Conservation (phyloP, 257 asterid genomes). For the Perilla frutescens region DNA sequence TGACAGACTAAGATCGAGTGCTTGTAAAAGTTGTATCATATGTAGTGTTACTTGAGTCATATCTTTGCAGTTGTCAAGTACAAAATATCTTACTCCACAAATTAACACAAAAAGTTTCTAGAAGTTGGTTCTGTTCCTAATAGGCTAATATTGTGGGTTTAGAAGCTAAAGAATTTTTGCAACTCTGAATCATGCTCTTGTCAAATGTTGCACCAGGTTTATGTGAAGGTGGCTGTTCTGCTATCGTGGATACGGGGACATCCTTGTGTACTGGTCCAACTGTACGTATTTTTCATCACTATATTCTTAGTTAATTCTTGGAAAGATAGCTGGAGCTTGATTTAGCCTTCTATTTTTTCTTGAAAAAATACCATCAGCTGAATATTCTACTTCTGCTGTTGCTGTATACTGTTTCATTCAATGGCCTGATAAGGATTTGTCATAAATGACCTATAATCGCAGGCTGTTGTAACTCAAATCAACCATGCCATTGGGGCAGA, state of each 20-base stretch:
- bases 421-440: slow-evolving; percentile 16
- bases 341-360: not conserved
- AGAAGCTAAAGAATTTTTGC: not conserved
- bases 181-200: slow-evolving; percentile 2
- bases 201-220: slow-evolving; percentile 53
- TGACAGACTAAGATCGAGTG: slow-evolving; percentile 7
- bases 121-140: slow-evolving; percentile 1
- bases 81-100: not conserved
- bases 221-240: slow-evolving; percentile 86
- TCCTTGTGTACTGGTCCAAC: slow-evolving; percentile 94
- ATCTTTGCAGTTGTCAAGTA: not conserved
- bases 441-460: slow-evolving; percentile 32
- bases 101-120: not conserved
- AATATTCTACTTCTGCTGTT: not conserved
- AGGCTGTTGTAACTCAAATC: slow-evolving; percentile 82
- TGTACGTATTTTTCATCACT: slow-evolving; percentile 47
- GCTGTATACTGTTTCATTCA: not conserved
- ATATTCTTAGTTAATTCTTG: slow-evolving; percentile 16
- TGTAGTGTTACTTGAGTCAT: slow-evolving; percentile 1
- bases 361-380: not conserved
- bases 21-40: not conserved
- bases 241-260: slow-evolving; percentile 97
- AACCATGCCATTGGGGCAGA: slow-evolving; percentile 95
- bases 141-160: slow-evolving; percentile 4
- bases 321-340: not conserved